These are phyloP conservation scores for Pugionium cornutum DNA, from an alignment of 345 rosid species.

Conservation along the genomic window DNA sequence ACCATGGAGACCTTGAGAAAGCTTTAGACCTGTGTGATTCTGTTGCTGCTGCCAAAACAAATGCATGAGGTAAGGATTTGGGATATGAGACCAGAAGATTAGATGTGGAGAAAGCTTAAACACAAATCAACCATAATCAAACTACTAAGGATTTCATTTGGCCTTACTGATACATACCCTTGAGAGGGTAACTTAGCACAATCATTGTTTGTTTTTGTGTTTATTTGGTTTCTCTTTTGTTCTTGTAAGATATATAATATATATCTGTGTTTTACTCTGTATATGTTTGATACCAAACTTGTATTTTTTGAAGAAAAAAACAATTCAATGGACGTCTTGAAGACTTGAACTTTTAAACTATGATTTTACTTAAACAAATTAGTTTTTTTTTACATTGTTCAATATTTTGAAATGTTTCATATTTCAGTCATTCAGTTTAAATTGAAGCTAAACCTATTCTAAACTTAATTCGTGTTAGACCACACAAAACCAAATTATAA, in stretches of 20 bases:
- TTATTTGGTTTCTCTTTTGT: conserved; percentile 28
- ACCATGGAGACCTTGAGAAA: conserved; percentile 87
- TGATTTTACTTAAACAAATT: background rate
- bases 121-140: conserved; percentile 33
- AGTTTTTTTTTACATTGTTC: too few species aligned
- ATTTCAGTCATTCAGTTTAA: too few species aligned
- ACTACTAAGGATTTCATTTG: conserved; percentile 36
- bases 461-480: too few species aligned
- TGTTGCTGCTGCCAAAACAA: conserved; percentile 7
- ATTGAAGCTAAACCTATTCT: too few species aligned
- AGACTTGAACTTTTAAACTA: background rate
- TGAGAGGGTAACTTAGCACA: conserved; percentile 19
- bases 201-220: background rate
- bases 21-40: conserved; percentile 14
- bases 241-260: conserved; percentile 36
- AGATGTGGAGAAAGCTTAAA: conserved; percentile 21
- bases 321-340: conserved; percentile 17
- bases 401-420: too few species aligned
- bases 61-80: conserved; percentile 25
- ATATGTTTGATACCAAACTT: conserved; percentile 39
- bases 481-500: too few species aligned
- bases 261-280: conserved; percentile 33
- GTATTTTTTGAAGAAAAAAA: conserved; percentile 31
- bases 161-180: conserved; percentile 30
- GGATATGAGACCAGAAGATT: conserved; percentile 20